phyloP scores from a whole-genome alignment of 2,329 filamentous ascomycete genomes.

The Colletotrichum phormii region DNA sequence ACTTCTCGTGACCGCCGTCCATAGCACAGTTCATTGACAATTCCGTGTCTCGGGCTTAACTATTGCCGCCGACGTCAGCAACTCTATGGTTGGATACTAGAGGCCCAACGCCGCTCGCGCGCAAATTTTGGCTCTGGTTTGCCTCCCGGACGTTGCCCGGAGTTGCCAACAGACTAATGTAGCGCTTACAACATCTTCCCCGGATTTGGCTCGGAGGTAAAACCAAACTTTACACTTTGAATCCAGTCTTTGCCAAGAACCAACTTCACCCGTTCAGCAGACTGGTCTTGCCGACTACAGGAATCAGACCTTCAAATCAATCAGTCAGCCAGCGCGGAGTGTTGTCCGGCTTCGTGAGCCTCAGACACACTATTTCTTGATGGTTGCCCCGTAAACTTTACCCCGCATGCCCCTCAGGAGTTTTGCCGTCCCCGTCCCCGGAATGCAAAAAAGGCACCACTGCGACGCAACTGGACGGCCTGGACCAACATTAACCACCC shows the following conservation, averaged over 20 bases:
- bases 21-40: too few relatives aligned
- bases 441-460: neutral
- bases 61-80: neutral
- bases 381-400: slow-evolving; percentile 1
- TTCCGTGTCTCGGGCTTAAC: neutral
- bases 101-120: neutral
- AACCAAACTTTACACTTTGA: neutral
- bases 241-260: neutral
- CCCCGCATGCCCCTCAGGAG: slow-evolving; percentile 23
- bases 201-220: neutral
- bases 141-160: neutral
- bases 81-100: too few relatives aligned
- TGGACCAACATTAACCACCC: neutral
- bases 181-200: neutral
- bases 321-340: neutral
- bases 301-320: neutral
- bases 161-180: neutral
- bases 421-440: neutral
- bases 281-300: neutral
- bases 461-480: neutral
- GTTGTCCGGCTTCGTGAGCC: neutral
- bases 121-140: neutral
- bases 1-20: neutral
- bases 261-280: neutral
- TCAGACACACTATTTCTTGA: neutral